These are phyloP conservation scores for Nidula microcarpa DNA, from an alignment of 768 basidiomycete species.

Conservation along the genomic window DNA sequence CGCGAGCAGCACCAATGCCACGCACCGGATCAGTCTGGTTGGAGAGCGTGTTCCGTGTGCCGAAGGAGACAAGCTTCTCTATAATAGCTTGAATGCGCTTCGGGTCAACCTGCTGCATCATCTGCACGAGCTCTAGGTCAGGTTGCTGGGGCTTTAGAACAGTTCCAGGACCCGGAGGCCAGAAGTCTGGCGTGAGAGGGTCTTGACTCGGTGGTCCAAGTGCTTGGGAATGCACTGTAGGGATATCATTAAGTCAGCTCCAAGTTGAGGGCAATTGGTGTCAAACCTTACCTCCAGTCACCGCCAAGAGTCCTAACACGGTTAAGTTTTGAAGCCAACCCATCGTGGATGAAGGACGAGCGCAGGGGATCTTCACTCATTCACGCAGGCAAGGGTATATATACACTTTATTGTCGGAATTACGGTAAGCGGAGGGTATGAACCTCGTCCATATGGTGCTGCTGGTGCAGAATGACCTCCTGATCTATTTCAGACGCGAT, in stretches of 20 bases:
- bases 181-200: constrained; percentile 12
- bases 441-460: too few species aligned
- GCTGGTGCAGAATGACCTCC: too few species aligned
- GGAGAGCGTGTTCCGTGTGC: constrained; percentile 50
- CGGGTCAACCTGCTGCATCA: constrained; percentile 44
- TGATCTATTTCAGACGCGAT: too few species aligned
- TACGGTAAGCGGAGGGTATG: too few species aligned
- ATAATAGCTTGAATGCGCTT: constrained; percentile 43
- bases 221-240: constrained; percentile 12
- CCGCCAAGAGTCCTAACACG: background rate
- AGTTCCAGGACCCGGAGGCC: constrained; percentile 49
- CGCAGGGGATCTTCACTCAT: background rate
- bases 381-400: background rate
- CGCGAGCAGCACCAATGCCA: constrained; percentile 52
- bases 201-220: constrained; percentile 4
- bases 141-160: constrained; percentile 38
- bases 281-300: background rate
- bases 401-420: background rate
- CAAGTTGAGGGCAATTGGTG: background rate
- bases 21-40: constrained; percentile 49
- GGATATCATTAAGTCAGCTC: background rate
- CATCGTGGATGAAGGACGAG: background rate
- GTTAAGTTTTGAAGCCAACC: background rate
- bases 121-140: constrained; percentile 36
- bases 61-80: constrained; percentile 50